phyloP scores from a whole-genome alignment of 805 yeast genomes.

The Monosporozyma unispora region DNA sequence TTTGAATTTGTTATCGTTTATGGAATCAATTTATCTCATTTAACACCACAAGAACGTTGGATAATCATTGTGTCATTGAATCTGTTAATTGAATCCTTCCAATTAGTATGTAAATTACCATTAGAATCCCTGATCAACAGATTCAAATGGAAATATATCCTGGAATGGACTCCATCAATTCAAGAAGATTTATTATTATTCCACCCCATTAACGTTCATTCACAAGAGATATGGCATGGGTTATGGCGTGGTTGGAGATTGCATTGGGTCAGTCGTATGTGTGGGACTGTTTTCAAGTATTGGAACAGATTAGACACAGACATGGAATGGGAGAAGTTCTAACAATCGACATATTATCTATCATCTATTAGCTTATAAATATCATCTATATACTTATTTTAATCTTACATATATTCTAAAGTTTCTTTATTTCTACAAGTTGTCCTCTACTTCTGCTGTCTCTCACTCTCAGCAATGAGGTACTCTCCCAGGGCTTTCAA shows the following conservation, averaged over 20 bases:
- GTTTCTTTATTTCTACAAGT: background rate
- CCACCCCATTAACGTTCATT: conserved; percentile 3
- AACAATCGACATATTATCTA: no score
- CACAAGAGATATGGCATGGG: conserved; percentile 16
- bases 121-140: conserved; percentile 78
- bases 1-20: background rate
- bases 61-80: background rate
- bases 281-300: conserved; percentile 72
- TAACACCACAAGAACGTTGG: background rate
- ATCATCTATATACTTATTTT: no score
- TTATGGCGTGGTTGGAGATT: conserved; percentile 89
- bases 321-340: conserved; percentile 34
- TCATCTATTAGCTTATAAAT: no score
- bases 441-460: background rate
- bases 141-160: conserved; percentile 64
- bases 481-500: conserved; percentile 45
- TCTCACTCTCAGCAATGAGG: conserved; percentile 34
- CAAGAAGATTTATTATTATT: conserved; percentile 4
- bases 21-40: background rate
- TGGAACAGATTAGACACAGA: conserved; percentile 42
- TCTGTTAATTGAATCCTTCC: conserved; percentile 27
- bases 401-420: background rate
- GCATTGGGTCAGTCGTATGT: conserved; percentile 67
- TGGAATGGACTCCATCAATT: background rate
- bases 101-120: conserved; percentile 71